These are phyloP conservation scores for Talaromyces ruber DNA, from an alignment of 495 filamentous ascomycete species.

Conservation along the genomic window DNA sequence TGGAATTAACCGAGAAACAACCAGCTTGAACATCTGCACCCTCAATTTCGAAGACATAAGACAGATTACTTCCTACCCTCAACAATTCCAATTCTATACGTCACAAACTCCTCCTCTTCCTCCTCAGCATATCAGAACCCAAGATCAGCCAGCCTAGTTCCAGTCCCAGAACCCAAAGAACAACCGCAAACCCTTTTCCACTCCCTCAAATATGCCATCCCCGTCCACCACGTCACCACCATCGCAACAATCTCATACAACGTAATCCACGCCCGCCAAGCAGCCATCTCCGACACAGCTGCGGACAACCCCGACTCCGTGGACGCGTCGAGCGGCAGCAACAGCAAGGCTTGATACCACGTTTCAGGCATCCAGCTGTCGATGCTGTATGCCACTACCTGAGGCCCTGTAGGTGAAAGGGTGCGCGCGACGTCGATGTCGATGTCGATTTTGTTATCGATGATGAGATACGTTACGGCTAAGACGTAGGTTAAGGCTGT, in stretches of 20 bases:
- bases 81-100: not conserved
- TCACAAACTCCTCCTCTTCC: not conserved
- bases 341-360: constrained; percentile 1
- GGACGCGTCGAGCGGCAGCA: not conserved
- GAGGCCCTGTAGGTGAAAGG: not conserved
- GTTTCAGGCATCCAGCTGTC: constrained; percentile 7
- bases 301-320: not conserved
- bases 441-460: constrained; percentile 1
- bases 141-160: not conserved
- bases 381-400: not conserved
- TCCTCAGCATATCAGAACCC: not conserved
- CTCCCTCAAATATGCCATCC: not conserved
- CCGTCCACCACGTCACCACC: constrained; percentile 2
- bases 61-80: not conserved
- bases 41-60: not conserved
- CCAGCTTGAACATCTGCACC: not conserved
- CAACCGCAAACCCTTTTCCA: not conserved
- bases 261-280: constrained; percentile 3
- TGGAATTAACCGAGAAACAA: not conserved
- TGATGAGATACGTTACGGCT: constrained; percentile 1
- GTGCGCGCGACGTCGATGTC: not conserved
- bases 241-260: not conserved
- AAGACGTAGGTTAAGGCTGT: not conserved
- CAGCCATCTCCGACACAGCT: constrained; percentile 1
- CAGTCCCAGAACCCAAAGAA: not conserved